Evolutionary conservation across 2,329 filamentous ascomycete genomes (phyloP).

Genomic region (Pestalotiopsis sp.): DNA sequence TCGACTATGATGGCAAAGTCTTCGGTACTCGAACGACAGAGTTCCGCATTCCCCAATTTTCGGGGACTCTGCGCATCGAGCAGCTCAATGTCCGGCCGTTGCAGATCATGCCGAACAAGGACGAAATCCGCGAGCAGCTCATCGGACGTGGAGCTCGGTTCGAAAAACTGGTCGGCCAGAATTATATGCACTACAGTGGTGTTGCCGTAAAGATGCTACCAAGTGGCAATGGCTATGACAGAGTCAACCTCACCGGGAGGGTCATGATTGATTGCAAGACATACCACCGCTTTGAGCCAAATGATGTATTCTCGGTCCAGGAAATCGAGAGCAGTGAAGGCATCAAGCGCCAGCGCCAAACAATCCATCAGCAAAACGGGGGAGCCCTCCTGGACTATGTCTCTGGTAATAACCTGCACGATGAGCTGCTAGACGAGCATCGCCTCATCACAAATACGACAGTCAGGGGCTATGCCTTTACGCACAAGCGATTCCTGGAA

Average conservation of each 20-base stretch:
- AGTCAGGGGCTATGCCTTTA: constrained; percentile 33
- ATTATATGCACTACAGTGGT: constrained; percentile 35
- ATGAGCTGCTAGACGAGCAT: constrained; percentile 29
- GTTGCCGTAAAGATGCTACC: constrained; percentile 21
- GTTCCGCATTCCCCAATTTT: constrained; percentile 30
- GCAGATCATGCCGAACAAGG: constrained; percentile 24
- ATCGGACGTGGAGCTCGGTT: constrained; percentile 33
- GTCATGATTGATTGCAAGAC: constrained; percentile 38
- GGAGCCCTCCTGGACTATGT: constrained; percentile 21
- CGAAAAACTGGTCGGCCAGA: constrained; percentile 32
- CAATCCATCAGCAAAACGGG: constrained; percentile 7
- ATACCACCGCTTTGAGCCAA: constrained; percentile 30
- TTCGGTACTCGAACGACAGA: constrained; percentile 27
- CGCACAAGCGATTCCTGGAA: constrained; percentile 32
- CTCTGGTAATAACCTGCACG: constrained; percentile 18
- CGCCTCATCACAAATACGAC: constrained; percentile 24
- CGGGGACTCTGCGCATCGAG: constrained; percentile 23
- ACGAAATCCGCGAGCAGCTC: constrained; percentile 20
- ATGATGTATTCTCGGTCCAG: constrained; percentile 24
- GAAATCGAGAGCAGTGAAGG: constrained; percentile 17
- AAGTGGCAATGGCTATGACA: constrained; percentile 19
- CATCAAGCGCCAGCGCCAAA: constrained; percentile 18
- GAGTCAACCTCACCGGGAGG: constrained; percentile 30
- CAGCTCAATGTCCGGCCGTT: constrained; percentile 32
- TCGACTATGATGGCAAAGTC: constrained; percentile 37